Evolutionary conservation across 169 alveolate genomes (phyloP).

Genomic region (Plasmodium malariae): DNA sequence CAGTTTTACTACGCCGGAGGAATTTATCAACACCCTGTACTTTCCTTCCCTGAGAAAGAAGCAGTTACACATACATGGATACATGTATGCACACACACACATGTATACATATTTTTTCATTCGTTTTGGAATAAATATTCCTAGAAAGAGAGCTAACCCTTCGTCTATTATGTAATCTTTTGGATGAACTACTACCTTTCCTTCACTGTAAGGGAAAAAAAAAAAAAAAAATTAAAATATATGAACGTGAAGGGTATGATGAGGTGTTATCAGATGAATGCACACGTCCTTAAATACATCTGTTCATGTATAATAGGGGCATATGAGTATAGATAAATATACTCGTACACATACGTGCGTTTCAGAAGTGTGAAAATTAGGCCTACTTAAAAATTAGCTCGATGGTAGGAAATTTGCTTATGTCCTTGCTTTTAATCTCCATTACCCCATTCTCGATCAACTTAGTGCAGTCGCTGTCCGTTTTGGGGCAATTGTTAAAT

Average conservation of each 20-base stretch:
- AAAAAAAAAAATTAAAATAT: background rate
- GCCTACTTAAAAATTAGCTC: constrained; percentile 31
- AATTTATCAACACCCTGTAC: constrained; percentile 40
- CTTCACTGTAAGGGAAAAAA: constrained; percentile 11
- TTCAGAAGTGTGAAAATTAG: background rate
- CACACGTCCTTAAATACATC: too few relatives aligned
- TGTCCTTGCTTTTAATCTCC: background rate
- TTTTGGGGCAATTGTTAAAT: constrained; percentile 3
- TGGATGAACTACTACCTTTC: constrained; percentile 19
- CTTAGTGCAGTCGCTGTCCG: constrained; percentile 22
- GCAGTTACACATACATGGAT: background rate
- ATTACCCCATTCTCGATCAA: constrained; percentile 17
- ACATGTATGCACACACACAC: background rate
- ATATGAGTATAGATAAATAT: background rate
- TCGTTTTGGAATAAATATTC: background rate
- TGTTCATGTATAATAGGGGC: too few relatives aligned
- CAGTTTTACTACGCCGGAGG: background rate
- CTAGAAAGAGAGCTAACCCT: constrained; percentile 10
- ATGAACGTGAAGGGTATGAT: too few relatives aligned
- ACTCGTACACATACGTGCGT: background rate
- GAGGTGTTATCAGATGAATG: too few relatives aligned
- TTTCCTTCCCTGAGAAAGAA: constrained; percentile 24
- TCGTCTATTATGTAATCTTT: constrained; percentile 54
- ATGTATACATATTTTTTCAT: background rate
- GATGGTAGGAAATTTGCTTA: constrained; percentile 18